Evolutionary conservation across 345 rosid genomes (phyloP).

Genomic region (Corchorus olitorius): DNA sequence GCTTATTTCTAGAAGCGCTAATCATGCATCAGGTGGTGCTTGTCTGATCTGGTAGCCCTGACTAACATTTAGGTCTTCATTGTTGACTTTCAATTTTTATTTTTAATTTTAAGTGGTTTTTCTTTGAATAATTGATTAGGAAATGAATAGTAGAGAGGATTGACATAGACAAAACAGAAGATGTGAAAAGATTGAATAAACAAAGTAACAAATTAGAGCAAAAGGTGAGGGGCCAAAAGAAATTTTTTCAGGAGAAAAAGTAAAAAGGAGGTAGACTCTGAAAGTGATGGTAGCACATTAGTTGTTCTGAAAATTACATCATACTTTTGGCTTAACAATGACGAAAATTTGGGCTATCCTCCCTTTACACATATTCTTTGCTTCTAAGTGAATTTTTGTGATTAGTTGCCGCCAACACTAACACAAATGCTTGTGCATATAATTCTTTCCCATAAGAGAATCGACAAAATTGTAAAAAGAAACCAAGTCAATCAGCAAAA

Average conservation of each 20-base stretch:
- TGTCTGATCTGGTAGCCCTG: neutral
- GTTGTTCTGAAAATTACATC: neutral
- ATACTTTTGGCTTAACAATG: neutral
- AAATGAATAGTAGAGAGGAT: too few species aligned
- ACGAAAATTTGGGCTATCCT: neutral
- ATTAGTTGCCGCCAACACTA: neutral
- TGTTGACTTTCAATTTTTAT: neutral
- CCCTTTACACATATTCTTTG: neutral
- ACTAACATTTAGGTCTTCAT: neutral
- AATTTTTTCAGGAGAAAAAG: neutral
- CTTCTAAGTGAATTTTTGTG: neutral
- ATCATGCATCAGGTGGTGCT: too few species aligned
- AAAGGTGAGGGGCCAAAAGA: neutral
- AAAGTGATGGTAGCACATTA: neutral
- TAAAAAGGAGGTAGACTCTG: neutral
- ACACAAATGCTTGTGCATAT: neutral
- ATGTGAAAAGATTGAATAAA: too few species aligned
- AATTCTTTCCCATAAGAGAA: neutral
- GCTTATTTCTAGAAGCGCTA: neutral
- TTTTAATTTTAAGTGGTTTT: too few species aligned
- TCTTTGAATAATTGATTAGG: too few species aligned
- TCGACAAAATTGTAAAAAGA: neutral
- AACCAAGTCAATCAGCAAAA: conserved; percentile 3
- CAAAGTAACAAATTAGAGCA: too few species aligned
- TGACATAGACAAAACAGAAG: too few species aligned